These are phyloP conservation scores for Hypoxylon cercidicola DNA, from an alignment of 495 filamentous ascomycete genomes.

Conservation along the genomic window DNA sequence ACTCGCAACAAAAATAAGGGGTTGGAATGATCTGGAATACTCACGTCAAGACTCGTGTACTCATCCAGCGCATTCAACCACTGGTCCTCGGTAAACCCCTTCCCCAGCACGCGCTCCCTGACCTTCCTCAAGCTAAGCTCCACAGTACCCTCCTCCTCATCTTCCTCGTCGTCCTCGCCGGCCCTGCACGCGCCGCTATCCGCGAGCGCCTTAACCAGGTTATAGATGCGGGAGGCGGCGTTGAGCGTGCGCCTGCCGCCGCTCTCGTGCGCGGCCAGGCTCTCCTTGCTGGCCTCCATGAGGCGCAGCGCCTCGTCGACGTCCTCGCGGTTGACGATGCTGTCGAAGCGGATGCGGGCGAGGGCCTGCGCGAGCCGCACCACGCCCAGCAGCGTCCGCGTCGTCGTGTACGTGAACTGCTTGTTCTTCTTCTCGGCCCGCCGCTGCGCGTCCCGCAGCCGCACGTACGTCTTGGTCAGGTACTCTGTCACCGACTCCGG, in stretches of 20 bases:
- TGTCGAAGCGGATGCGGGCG: constrained; percentile 89
- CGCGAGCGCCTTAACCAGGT: constrained; percentile 84
- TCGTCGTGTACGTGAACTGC: constrained; percentile 91
- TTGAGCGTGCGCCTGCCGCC: constrained; percentile 74
- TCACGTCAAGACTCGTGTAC: constrained; percentile 87
- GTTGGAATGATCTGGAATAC: constrained; percentile 50
- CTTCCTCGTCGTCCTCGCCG: constrained; percentile 61
- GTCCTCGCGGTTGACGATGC: constrained; percentile 86
- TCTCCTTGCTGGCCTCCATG: constrained; percentile 90
- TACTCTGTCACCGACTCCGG: constrained; percentile 89
- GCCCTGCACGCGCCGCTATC: constrained; percentile 77
- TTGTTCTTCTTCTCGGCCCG: constrained; percentile 86
- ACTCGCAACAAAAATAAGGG: neutral
- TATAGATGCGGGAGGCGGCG: constrained; percentile 90
- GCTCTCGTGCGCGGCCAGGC: constrained; percentile 71
- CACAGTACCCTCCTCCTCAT: constrained; percentile 57
- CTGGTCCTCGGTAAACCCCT: constrained; percentile 96
- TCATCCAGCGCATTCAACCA: constrained; percentile 86
- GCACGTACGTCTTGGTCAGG: constrained; percentile 94
- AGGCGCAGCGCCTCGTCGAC: constrained; percentile 94
- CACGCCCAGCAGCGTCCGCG: constrained; percentile 91
- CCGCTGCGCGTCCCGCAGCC: constrained; percentile 87
- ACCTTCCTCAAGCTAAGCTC: constrained; percentile 89
- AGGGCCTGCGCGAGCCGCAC: constrained; percentile 93
- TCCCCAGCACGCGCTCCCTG: constrained; percentile 88